These are phyloP conservation scores for Miscanthus lutarioriparius DNA, from an alignment of 176 grass and related monocot genomes.

Conservation along the genomic window DNA sequence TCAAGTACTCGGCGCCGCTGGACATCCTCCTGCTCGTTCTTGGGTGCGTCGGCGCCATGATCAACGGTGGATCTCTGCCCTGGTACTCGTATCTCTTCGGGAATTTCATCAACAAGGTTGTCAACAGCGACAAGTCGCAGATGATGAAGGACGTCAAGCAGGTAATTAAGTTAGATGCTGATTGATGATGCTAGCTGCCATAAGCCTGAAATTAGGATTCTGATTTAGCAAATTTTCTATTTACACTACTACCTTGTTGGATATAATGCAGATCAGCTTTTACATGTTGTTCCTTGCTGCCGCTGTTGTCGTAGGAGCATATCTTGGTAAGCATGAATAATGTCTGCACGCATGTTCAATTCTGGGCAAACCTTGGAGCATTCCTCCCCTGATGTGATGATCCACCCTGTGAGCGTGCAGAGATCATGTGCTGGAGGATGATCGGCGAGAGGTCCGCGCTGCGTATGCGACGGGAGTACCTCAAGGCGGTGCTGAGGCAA, in stretches of 20 bases:
- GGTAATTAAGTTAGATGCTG: background rate
- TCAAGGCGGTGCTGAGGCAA: conserved; percentile 62
- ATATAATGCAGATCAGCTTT: conserved; percentile 39
- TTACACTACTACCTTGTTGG: background rate
- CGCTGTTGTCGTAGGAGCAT: conserved; percentile 51
- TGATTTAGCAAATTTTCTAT: background rate
- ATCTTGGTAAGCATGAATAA: conserved; percentile 43
- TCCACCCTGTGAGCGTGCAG: background rate
- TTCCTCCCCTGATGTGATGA: background rate
- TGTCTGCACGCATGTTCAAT: background rate
- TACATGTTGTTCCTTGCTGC: conserved; percentile 63
- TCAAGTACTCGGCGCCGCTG: conserved; percentile 55
- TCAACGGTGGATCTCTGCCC: conserved; percentile 65
- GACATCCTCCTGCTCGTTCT: conserved; percentile 63
- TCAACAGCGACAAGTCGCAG: conserved; percentile 34
- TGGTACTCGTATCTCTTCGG: conserved; percentile 80
- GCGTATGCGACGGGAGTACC: conserved; percentile 52
- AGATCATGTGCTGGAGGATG: conserved; percentile 76
- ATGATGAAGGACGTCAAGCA: conserved; percentile 67
- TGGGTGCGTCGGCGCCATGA: conserved; percentile 53
- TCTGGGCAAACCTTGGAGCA: background rate
- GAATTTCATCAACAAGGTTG: conserved; percentile 67
- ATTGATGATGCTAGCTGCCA: background rate
- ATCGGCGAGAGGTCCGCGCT: conserved; percentile 59
- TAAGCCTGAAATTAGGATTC: background rate